phyloP scores from a whole-genome alignment of 106 monocot genomes.

The Cymbidium sinense region DNA sequence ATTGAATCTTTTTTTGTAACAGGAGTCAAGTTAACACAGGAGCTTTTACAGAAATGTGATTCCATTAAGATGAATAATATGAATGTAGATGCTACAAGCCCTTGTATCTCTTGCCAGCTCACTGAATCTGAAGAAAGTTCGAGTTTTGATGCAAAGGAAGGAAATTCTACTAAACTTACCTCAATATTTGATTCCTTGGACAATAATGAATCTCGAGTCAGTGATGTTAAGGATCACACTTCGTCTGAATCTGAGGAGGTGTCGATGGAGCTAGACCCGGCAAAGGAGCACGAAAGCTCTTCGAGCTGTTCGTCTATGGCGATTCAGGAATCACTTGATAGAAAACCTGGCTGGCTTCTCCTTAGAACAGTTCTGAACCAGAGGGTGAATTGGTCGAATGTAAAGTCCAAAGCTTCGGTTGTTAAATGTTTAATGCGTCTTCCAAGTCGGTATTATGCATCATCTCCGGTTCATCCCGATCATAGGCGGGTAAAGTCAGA shows the following conservation, averaged over 20 bases:
- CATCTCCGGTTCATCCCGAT: conserved; percentile 25
- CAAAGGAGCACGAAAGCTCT: not conserved
- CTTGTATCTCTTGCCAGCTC: not conserved
- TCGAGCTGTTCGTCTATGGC: not conserved
- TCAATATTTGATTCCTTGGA: not conserved
- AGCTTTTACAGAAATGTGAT: not conserved
- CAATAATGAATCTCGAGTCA: not conserved
- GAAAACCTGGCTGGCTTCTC: conserved; percentile 50
- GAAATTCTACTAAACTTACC: not conserved
- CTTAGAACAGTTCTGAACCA: conserved; percentile 24
- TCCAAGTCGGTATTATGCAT: conserved; percentile 30
- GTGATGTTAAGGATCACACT: not conserved
- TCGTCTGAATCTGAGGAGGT: conserved; percentile 12
- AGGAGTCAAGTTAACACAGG: not conserved
- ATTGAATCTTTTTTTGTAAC: not conserved
- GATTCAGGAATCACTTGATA: conserved; percentile 13
- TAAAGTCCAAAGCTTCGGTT: conserved; percentile 28
- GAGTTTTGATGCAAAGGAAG: not conserved
- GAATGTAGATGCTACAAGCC: not conserved
- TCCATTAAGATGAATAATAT: not conserved
- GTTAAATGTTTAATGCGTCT: conserved; percentile 57
- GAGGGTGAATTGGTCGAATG: not conserved
- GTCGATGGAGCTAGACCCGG: conserved; percentile 15
- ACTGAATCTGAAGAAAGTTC: not conserved
- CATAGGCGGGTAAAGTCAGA: conserved; percentile 6